A percentile compares a stretch with the other conserved stretches of the same genome.
phyloP scores from a whole-genome alignment of 1,284 basidiomycete species.

The Ustilago hordei region DNA sequence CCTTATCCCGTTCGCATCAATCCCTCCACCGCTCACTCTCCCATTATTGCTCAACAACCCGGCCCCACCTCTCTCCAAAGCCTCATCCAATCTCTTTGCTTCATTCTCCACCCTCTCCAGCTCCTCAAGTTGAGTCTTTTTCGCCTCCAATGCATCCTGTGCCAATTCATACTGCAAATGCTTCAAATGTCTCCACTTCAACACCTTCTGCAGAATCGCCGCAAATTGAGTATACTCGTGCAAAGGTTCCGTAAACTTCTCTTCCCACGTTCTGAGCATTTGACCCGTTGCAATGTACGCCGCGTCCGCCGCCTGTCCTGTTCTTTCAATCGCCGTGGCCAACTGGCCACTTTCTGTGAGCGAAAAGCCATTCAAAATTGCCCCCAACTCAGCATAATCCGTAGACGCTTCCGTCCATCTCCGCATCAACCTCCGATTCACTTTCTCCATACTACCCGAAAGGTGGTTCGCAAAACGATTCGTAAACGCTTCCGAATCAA shows the following conservation, averaged over 20 bases:
- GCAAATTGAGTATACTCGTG: constrained; percentile 97
- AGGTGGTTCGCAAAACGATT: constrained; percentile 94
- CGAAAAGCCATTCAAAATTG: constrained; percentile 93
- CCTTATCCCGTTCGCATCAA: constrained; percentile 50
- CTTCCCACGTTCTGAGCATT: constrained; percentile 72
- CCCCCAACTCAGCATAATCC: constrained; percentile 94
- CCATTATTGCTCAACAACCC: constrained; percentile 39
- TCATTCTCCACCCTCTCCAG: constrained; percentile 93
- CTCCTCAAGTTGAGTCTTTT: constrained; percentile 87
- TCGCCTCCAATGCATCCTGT: constrained; percentile 87
- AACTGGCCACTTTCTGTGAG: constrained; percentile 82
- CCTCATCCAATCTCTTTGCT: constrained; percentile 87
- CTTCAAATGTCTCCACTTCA: constrained; percentile 96
- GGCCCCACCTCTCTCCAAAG: constrained; percentile 73
- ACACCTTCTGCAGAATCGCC: constrained; percentile 89
- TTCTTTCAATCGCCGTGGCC: constrained; percentile 85
- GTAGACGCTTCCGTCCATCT: constrained; percentile 92
- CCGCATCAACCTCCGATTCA: constrained; percentile 89
- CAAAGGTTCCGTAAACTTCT: constrained; percentile 92
- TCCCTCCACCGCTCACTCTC: constrained; percentile 25
- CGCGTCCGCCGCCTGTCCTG: constrained; percentile 93
- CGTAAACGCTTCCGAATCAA: constrained; percentile 96
- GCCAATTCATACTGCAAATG: constrained; percentile 98
- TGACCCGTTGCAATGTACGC: constrained; percentile 87
- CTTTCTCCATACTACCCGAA: constrained; percentile 91